These are phyloP conservation scores for Fraxinus americana DNA, from an alignment of 257 asterid genomes.

Conservation along the genomic window DNA sequence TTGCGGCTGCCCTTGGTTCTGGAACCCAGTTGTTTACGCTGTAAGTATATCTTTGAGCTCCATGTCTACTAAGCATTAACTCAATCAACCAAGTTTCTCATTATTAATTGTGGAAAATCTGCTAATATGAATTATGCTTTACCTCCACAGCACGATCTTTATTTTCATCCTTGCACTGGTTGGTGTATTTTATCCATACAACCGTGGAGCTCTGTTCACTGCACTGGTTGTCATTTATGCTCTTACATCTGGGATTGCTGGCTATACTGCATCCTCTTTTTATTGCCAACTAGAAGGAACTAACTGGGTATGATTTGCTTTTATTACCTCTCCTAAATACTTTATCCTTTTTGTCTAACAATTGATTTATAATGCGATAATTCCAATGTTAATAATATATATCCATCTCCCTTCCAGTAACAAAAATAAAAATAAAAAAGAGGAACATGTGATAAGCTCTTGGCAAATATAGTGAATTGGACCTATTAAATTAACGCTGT, in stretches of 20 bases:
- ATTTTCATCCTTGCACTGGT: constrained; percentile 45
- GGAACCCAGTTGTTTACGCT: constrained; percentile 43
- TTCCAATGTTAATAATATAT: background rate
- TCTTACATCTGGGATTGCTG: constrained; percentile 47
- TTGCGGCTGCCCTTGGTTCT: constrained; percentile 44
- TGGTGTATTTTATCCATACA: constrained; percentile 52
- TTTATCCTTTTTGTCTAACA: background rate
- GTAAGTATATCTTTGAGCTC: constrained; percentile 28
- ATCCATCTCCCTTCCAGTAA: no score
- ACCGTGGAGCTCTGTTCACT: constrained; percentile 51
- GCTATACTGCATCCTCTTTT: constrained; percentile 43
- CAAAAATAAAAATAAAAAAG: no score
- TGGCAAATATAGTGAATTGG: no score
- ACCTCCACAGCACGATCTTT: constrained; percentile 34
- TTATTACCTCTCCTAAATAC: background rate
- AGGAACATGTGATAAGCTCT: no score
- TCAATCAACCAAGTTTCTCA: background rate
- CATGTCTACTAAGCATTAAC: background rate
- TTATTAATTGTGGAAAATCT: background rate
- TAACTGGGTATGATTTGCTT: constrained; percentile 36
- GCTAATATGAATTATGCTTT: background rate
- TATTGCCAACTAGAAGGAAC: constrained; percentile 47
- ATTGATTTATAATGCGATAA: background rate
- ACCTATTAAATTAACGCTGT: no score
- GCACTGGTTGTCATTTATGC: constrained; percentile 45